These are phyloP conservation scores for Paecilomyces sp. DNA, from an alignment of 2,329 filamentous ascomycete species.

Conservation along the genomic window DNA sequence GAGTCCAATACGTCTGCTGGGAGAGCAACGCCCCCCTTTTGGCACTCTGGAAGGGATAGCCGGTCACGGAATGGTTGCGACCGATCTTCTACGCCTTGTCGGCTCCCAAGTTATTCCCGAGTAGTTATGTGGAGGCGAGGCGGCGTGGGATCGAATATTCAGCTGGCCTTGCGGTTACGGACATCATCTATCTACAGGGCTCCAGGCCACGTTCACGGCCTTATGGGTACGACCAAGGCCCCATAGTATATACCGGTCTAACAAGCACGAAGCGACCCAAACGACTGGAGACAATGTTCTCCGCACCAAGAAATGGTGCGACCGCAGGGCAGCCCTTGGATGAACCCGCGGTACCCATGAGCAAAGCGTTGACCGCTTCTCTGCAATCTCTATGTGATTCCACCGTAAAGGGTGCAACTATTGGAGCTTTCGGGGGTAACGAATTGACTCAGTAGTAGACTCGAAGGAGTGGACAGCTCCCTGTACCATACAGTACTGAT, in stretches of 20 bases:
- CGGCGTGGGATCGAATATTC: not conserved
- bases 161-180: not conserved
- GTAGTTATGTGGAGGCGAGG: not conserved
- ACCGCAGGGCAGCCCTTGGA: not conserved
- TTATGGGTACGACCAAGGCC: not conserved
- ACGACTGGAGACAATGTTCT: not conserved
- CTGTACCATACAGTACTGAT: not conserved
- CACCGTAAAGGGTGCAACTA: not conserved
- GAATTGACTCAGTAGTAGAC: not conserved
- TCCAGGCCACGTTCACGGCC: not conserved
- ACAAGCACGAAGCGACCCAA: not conserved
- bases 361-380: not conserved
- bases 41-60: not conserved
- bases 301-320: constrained; percentile 1
- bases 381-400: not conserved
- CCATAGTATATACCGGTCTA: not conserved
- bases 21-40: not conserved
- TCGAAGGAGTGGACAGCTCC: not conserved
- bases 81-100: not conserved
- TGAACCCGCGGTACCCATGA: not conserved
- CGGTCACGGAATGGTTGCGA: not conserved
- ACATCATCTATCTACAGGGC: not conserved
- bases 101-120: not conserved
- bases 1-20: not conserved
- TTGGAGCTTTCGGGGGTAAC: not conserved